These are phyloP conservation scores for Podila epicladia DNA, from an alignment of 192 early-diverging fungal species.

Conservation along the genomic window DNA sequence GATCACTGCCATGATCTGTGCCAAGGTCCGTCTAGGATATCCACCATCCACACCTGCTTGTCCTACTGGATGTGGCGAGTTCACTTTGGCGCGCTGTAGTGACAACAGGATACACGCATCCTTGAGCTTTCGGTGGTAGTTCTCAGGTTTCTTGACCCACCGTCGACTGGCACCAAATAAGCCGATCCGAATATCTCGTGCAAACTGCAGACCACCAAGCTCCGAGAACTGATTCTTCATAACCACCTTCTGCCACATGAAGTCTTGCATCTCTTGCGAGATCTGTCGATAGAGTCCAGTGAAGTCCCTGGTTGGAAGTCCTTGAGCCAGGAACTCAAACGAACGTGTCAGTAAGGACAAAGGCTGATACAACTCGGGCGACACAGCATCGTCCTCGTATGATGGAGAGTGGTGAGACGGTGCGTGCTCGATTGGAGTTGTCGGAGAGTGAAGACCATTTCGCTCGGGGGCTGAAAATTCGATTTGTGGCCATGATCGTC, in stretches of 20 bases:
- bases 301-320: constrained; percentile 50
- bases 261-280: constrained; percentile 59
- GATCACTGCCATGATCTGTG: constrained; percentile 50
- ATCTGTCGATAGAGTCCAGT: constrained; percentile 49
- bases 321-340: constrained; percentile 46
- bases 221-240: constrained; percentile 64
- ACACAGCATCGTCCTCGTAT: constrained; percentile 50
- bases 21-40: constrained; percentile 38
- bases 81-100: constrained; percentile 35
- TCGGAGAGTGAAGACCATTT: constrained; percentile 7
- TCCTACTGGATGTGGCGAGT: constrained; percentile 3
- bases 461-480: constrained; percentile 21
- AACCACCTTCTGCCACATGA: constrained; percentile 62
- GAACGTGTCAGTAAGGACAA: constrained; percentile 53
- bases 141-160: constrained; percentile 63
- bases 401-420: not conserved
- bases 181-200: constrained; percentile 57
- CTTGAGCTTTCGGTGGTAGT: constrained; percentile 53
- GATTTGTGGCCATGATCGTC: constrained; percentile 59
- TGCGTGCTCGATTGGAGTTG: not conserved
- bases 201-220: constrained; percentile 56
- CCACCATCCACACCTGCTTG: not conserved
- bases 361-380: constrained; percentile 60
- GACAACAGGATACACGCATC: constrained; percentile 52
- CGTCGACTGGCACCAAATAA: constrained; percentile 52